Percentiles rank a stretch among this genome's conserved stretches.
Conservation (phyloP, 495 filamentous ascomycete genomes). For the Penicillium nucicola region DNA sequence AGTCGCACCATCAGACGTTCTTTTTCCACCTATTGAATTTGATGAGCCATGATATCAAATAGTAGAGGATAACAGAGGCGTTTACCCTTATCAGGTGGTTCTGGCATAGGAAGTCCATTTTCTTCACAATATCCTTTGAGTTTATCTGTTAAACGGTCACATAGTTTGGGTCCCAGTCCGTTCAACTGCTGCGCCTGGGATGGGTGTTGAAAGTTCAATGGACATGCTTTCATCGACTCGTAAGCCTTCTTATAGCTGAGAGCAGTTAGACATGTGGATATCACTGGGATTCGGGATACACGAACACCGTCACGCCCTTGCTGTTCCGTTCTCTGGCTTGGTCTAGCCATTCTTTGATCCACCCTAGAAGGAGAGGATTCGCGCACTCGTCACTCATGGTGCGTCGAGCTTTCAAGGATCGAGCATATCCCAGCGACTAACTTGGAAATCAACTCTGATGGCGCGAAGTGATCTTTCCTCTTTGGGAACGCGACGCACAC, state of each 20-base stretch:
- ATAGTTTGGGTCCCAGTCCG: conserved; percentile 69
- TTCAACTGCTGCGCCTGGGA: conserved; percentile 69
- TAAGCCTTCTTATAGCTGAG: conserved; percentile 74
- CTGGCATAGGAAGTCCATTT: conserved; percentile 70
- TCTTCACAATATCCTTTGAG: conserved; percentile 62
- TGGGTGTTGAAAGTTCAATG: conserved; percentile 70
- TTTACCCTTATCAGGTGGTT: conserved; percentile 43
- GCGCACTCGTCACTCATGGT: conserved; percentile 52
- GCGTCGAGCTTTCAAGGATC: not conserved
- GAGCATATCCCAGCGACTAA: conserved; percentile 8
- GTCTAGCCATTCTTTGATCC: conserved; percentile 82
- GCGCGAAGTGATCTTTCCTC: conserved; percentile 22
- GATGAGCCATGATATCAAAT: not conserved
- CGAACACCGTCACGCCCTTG: conserved; percentile 62
- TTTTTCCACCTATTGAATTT: conserved; percentile 30
- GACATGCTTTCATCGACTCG: conserved; percentile 76
- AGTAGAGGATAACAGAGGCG: not conserved
- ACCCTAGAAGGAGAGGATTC: conserved; percentile 72
- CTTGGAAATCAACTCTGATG: not conserved
- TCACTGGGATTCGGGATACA: conserved; percentile 4
- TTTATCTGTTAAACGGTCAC: conserved; percentile 66
- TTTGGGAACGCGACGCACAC: conserved; percentile 19
- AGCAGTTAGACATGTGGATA: conserved; percentile 8
- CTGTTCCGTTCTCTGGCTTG: conserved; percentile 65
- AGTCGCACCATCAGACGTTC: conserved; percentile 42